Evolutionary conservation across 2,329 filamentous ascomycete genomes (phyloP), one percentile per base, ranked within the genome.

Genomic region (Coniochaeta ligniaria): DNA sequence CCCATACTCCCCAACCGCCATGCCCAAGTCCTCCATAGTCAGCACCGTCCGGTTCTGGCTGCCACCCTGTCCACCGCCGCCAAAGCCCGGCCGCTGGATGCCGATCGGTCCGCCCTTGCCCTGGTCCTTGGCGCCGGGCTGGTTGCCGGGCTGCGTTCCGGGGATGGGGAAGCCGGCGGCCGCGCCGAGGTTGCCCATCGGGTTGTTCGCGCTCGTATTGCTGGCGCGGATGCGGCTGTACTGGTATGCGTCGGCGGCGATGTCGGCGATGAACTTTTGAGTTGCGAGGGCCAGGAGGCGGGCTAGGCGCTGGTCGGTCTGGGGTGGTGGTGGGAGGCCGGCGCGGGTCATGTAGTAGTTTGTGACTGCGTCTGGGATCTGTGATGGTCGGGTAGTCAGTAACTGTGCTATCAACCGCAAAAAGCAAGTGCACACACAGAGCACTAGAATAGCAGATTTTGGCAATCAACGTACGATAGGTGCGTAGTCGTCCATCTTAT

Each of bases 1-100:
- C 1, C 95, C 95, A 72, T 98, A 99, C 80, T 99, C 95, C 35
- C 91, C 91, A 33, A 98, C 94, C 1, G 95, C 95, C 92, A 98
- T 98, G 17, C 95, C 95, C 68, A 99, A 75, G 74, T 99, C 95
- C 76, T 99, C 95, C 95, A 99, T 98, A 0, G 95, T 98, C 63
- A 99, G 80, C 60, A 99, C 94, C 20, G 95, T 97, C 64, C 92
- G 83, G 65, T 96, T 96, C 77, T 96, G 91, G 60, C 87, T 90
- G 1, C 91, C 91, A 31, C 93, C 92, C 69, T 92, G 91, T 0
- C 93, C 93, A 67, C 94, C 94, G 64, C 94, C 95, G 17, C 91
- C 92, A 70, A 88, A 94, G 0, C 91, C 91, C 26, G 90, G 85
- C 58, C 91, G 79, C 77, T 93, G 89, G 63, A 90, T 89, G 2